phyloP scores from a whole-genome alignment of 2,329 filamentous ascomycete genomes.

The Cytospora piceae region DNA sequence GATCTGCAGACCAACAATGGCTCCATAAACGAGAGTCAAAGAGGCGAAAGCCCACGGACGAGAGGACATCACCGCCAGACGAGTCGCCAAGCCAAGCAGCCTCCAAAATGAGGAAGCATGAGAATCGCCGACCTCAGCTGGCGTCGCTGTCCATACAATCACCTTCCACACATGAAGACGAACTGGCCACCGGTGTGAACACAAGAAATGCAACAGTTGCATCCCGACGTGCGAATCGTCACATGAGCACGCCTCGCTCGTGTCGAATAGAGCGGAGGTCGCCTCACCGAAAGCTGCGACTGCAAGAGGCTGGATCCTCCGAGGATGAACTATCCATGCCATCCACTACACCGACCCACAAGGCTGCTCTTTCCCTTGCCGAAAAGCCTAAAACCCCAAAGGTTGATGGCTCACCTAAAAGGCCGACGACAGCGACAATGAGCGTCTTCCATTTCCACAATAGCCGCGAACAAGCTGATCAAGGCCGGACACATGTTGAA shows the following conservation, averaged over 20 bases:
- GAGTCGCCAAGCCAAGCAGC: slow-evolving; percentile 24
- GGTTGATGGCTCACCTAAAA: slow-evolving; percentile 1
- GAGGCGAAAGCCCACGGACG: slow-evolving; percentile 14
- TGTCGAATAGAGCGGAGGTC: slow-evolving; percentile 2
- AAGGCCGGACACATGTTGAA: background rate
- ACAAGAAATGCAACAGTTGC: background rate
- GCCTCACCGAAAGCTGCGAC: background rate
- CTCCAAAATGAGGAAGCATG: slow-evolving; percentile 8
- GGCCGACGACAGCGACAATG: background rate
- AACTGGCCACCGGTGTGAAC: slow-evolving; percentile 16
- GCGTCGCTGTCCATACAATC: slow-evolving; percentile 1
- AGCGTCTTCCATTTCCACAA: background rate
- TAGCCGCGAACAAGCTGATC: background rate
- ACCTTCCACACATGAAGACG: slow-evolving; percentile 17
- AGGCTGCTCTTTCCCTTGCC: background rate
- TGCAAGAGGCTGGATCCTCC: slow-evolving; percentile 15
- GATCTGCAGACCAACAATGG: slow-evolving; percentile 20
- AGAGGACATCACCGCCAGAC: background rate
- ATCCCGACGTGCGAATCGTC: slow-evolving; percentile 4
- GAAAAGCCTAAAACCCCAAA: background rate
- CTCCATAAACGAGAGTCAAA: slow-evolving; percentile 18
- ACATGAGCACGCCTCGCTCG: background rate
- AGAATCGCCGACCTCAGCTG: slow-evolving; percentile 2
- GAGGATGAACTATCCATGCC: slow-evolving; percentile 29
- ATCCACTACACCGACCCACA: slow-evolving; percentile 17